phyloP scores from a whole-genome alignment of 768 basidiomycete genomes.

The Xerocomellus dryophilus region DNA sequence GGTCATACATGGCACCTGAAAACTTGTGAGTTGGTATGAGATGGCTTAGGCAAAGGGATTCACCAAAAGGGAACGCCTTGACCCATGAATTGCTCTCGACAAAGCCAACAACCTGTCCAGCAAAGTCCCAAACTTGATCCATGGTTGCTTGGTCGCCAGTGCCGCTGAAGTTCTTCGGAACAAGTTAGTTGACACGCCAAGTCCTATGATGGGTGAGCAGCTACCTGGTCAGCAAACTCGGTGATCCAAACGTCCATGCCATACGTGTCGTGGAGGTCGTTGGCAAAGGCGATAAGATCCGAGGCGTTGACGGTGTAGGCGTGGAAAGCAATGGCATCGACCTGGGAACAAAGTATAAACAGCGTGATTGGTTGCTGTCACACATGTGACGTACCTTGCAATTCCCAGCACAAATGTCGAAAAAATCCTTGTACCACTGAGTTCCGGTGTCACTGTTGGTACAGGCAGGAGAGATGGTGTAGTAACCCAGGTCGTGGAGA shows the following conservation, averaged over 20 bases:
- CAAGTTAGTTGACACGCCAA: neutral
- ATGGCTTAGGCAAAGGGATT: slow-evolving; percentile 8
- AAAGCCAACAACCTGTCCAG: slow-evolving; percentile 39
- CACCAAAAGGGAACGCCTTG: slow-evolving; percentile 60
- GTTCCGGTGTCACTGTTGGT: too few relatives aligned
- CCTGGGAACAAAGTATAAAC: slow-evolving; percentile 33
- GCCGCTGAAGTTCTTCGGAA: slow-evolving; percentile 50
- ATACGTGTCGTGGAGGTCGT: slow-evolving; percentile 45
- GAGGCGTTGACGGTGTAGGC: slow-evolving; percentile 56
- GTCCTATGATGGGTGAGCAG: neutral
- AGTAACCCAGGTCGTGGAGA: slow-evolving; percentile 53
- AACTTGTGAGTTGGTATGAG: slow-evolving; percentile 6
- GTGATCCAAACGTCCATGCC: slow-evolving; percentile 49
- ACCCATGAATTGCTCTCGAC: slow-evolving; percentile 41
- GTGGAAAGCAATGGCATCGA: slow-evolving; percentile 61
- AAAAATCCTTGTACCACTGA: slow-evolving; percentile 65
- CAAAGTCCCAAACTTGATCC: slow-evolving; percentile 44
- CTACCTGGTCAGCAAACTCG: slow-evolving; percentile 69
- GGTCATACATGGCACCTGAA: slow-evolving; percentile 49
- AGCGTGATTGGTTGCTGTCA: neutral
- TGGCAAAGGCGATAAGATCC: slow-evolving; percentile 51
- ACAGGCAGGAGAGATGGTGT: slow-evolving; percentile 61
- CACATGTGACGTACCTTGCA: slow-evolving; percentile 46
- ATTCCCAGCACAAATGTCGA: slow-evolving; percentile 39
- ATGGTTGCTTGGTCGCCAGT: slow-evolving; percentile 34